These are phyloP conservation scores for Lepiota venenata DNA, from an alignment of 768 basidiomycete genomes.

Conservation along the genomic window DNA sequence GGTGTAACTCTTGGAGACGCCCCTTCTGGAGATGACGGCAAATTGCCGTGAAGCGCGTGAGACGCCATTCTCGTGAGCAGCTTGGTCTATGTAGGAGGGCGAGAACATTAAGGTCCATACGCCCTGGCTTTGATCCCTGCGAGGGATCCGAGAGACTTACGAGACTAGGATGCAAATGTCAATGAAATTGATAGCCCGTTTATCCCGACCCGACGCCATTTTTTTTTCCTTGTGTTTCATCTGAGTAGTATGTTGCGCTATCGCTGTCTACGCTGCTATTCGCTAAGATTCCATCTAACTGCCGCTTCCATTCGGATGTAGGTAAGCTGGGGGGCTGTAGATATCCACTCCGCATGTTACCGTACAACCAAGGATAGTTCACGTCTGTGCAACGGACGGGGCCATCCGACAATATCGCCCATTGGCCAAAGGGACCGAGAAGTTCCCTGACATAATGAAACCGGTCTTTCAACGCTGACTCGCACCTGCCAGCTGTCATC, in stretches of 20 bases:
- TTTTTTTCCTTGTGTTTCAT: not conserved
- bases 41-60: slow-evolving; percentile 9
- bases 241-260: not conserved
- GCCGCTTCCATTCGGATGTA: not conserved
- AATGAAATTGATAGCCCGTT: not conserved
- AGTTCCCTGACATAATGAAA: not conserved
- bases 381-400: not conserved
- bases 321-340: not conserved
- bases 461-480: slow-evolving; percentile 1
- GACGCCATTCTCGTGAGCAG: not conserved
- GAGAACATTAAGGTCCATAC: not conserved
- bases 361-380: not conserved
- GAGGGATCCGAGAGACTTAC: not conserved
- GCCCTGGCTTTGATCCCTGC: not conserved
- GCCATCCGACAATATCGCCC: slow-evolving; percentile 7
- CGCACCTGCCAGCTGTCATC: slow-evolving; percentile 4
- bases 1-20: not conserved
- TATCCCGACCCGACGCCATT: not conserved
- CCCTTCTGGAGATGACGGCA: slow-evolving; percentile 1
- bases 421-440: not conserved
- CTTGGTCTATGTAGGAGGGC: not conserved
- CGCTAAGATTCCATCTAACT: not conserved
- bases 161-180: not conserved
- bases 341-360: not conserved
- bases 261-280: not conserved